Conservation (phyloP, 2,329 filamentous ascomycete species). For the Exophiala xenobiotica region DNA sequence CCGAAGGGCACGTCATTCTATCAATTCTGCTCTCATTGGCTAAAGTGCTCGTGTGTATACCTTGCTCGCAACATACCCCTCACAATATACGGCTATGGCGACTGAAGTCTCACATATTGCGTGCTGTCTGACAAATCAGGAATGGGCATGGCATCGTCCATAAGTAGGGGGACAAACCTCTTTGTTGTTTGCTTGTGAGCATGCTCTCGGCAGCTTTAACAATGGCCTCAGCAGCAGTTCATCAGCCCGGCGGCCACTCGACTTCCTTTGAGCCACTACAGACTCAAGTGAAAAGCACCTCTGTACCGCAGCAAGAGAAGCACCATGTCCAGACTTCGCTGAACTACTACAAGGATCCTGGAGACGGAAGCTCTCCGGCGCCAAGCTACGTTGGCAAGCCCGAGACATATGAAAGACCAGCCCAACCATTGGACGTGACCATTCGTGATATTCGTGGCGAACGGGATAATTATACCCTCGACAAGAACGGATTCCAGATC, state of each 20-base stretch:
- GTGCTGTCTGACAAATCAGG: constrained; percentile 32
- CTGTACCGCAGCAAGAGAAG: constrained; percentile 16
- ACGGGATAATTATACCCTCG: constrained; percentile 44
- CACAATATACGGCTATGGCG: constrained; percentile 24
- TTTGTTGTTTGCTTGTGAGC: too few relatives aligned
- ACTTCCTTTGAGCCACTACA: constrained; percentile 31
- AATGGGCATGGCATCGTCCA: constrained; percentile 7
- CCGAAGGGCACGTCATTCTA: constrained; percentile 19
- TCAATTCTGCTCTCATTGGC: constrained; percentile 13
- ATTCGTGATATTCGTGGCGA: constrained; percentile 48
- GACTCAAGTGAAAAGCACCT: constrained; percentile 10
- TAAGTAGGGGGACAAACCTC: constrained; percentile 17
- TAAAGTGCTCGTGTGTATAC: constrained; percentile 5
- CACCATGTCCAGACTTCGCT: constrained; percentile 29
- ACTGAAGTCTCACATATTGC: constrained; percentile 19
- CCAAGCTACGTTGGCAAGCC: constrained; percentile 33
- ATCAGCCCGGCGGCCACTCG: constrained; percentile 28
- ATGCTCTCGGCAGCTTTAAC: too few relatives aligned
- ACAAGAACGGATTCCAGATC: constrained; percentile 43
- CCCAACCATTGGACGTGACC: constrained; percentile 27
- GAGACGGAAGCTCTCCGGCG: constrained; percentile 29
- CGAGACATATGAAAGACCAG: constrained; percentile 31
- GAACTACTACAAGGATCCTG: constrained; percentile 34
- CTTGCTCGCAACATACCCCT: constrained; percentile 18
- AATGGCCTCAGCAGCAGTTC: constrained; percentile 31